Evolutionary conservation across 2,329 filamentous ascomycete genomes (phyloP).

Genomic region (Paecilomyces variotii): DNA sequence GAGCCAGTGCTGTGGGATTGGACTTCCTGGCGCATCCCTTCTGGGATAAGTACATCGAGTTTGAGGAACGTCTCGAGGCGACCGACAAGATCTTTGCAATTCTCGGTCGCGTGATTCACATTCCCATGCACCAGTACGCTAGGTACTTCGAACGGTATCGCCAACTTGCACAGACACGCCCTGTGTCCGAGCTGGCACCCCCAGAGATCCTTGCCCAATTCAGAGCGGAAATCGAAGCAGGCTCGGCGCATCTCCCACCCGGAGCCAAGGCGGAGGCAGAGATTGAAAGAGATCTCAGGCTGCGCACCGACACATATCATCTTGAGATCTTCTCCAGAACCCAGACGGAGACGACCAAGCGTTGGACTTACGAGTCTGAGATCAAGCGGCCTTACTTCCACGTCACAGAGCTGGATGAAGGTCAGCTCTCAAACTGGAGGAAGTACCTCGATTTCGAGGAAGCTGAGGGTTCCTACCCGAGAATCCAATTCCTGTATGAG

Average conservation of each 20-base stretch:
- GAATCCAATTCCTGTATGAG: slow-evolving; percentile 82
- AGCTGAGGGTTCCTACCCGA: slow-evolving; percentile 64
- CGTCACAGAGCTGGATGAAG: slow-evolving; percentile 81
- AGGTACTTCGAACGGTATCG: slow-evolving; percentile 91
- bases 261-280: slow-evolving; percentile 61
- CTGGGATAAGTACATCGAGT: slow-evolving; percentile 98
- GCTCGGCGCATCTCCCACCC: slow-evolving; percentile 33
- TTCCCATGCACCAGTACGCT: slow-evolving; percentile 93
- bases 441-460: slow-evolving; percentile 98
- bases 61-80: slow-evolving; percentile 82
- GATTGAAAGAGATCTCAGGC: slow-evolving; percentile 71
- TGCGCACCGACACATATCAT: slow-evolving; percentile 71
- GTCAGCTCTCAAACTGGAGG: slow-evolving; percentile 81
- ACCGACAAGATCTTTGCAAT: slow-evolving; percentile 80
- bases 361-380: slow-evolving; percentile 91
- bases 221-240: slow-evolving; percentile 59
- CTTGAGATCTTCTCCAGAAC: slow-evolving; percentile 73
- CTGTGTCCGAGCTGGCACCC: slow-evolving; percentile 64
- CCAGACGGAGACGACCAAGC: slow-evolving; percentile 79
- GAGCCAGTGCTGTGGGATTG: slow-evolving; percentile 72
- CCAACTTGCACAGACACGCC: slow-evolving; percentile 62
- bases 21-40: slow-evolving; percentile 94
- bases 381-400: slow-evolving; percentile 97
- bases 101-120: slow-evolving; percentile 70
- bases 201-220: slow-evolving; percentile 60